Percentiles rank a stretch among this genome's conserved stretches.
Conservation (phyloP, 805 yeast species). For the Candida odintsovae region DNA sequence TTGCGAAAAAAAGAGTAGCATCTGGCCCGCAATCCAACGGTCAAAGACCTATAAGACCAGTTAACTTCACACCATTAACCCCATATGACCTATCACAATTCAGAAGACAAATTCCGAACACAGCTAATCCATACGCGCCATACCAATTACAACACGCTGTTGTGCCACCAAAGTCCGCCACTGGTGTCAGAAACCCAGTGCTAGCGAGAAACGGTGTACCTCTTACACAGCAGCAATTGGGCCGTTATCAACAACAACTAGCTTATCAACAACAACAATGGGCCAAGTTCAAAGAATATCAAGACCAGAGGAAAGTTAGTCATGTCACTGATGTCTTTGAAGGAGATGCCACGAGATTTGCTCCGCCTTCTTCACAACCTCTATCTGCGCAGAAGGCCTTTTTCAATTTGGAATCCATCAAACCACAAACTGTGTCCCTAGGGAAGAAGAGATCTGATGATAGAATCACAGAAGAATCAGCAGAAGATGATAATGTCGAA, state of each 20-base stretch:
- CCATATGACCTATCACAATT: constrained; percentile 9
- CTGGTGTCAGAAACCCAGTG: constrained; percentile 14
- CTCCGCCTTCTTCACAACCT: constrained; percentile 48
- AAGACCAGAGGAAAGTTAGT: constrained; percentile 16
- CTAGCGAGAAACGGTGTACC: constrained; percentile 5
- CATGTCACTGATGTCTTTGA: constrained; percentile 46
- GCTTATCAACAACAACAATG: constrained; percentile 23
- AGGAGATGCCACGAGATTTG: constrained; percentile 39
- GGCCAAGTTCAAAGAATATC: constrained; percentile 22
- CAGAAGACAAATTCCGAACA: constrained; percentile 7
- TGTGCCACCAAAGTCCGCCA: constrained; percentile 19
- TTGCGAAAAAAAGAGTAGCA: constrained; percentile 7
- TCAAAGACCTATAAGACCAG: background rate
- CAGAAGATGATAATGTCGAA: constrained; percentile 12
- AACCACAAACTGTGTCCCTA: constrained; percentile 9
- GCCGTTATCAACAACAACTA: constrained; percentile 21
- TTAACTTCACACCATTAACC: constrained; percentile 7
- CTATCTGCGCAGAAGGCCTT: constrained; percentile 40
- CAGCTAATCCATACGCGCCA: constrained; percentile 10
- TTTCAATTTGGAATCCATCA: constrained; percentile 24
- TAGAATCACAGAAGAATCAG: constrained; percentile 13
- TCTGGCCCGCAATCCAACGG: background rate
- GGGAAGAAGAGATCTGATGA: constrained; percentile 2
- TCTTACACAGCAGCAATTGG: constrained; percentile 19
- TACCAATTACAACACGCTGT: background rate